A percentile compares a stretch with the other conserved stretches of the same genome.
Conservation (phyloP, 2,329 filamentous ascomycete species). For the Aspergillus novoparasiticus region DNA sequence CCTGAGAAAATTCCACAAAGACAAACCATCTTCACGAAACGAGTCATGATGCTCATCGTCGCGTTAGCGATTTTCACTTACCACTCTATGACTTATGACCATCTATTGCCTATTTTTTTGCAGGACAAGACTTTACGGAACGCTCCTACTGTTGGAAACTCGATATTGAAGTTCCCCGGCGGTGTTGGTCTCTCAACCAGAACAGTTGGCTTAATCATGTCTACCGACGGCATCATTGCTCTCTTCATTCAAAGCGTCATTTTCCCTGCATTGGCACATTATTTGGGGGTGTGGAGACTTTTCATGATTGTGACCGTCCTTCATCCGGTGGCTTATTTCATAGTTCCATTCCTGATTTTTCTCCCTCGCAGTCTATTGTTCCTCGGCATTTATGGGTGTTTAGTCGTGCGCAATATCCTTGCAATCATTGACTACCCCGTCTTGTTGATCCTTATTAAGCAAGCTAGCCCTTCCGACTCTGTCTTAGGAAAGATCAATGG, state of each 20-base stretch:
- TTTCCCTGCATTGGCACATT: constrained; percentile 66
- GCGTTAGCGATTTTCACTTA: constrained; percentile 89
- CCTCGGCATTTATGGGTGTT: constrained; percentile 65
- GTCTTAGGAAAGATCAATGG: constrained; percentile 73
- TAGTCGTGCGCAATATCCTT: constrained; percentile 67
- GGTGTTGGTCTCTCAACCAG: constrained; percentile 68
- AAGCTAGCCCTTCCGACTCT: constrained; percentile 65
- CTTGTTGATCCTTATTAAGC: constrained; percentile 71
- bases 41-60: constrained; percentile 74
- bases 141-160: constrained; percentile 26
- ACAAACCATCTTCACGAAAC: constrained; percentile 59
- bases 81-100: constrained; percentile 93
- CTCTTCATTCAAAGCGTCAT: constrained; percentile 73
- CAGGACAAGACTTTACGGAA: constrained; percentile 63
- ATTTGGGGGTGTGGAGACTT: constrained; percentile 67
- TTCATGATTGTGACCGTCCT: constrained; percentile 66
- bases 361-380: constrained; percentile 59
- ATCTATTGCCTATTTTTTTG: constrained; percentile 88
- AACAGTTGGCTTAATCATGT: constrained; percentile 69
- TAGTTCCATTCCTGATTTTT: constrained; percentile 68
- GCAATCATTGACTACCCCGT: constrained; percentile 70
- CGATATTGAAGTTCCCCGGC: constrained; percentile 61
- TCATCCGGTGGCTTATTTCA: constrained; percentile 68
- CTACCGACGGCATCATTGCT: constrained; percentile 70
- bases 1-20: constrained; percentile 41